Percentiles rank a stretch among this genome's conserved stretches.
These are phyloP conservation scores for Salvia miltiorrhiza DNA, from an alignment of 257 asterid genomes.

Conservation along the genomic window DNA sequence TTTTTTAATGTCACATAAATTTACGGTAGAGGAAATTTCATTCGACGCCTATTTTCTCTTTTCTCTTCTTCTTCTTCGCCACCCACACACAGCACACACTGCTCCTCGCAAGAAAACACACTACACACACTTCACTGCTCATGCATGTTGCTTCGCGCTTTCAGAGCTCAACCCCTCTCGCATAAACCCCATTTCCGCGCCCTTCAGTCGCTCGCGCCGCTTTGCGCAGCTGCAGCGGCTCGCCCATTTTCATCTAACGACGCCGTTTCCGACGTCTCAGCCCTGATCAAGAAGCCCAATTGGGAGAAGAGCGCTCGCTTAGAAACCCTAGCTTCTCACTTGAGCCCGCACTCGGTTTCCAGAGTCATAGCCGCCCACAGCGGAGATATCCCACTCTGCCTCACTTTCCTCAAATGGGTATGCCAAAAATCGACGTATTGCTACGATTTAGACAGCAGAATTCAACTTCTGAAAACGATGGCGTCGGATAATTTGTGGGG, in stretches of 20 bases:
- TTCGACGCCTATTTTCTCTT: neutral
- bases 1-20: no score
- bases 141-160: conserved; percentile 37
- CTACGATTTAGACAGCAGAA: conserved; percentile 29
- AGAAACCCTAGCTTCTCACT: conserved; percentile 40
- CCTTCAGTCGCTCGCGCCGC: conserved; percentile 16
- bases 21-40: neutral
- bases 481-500: conserved; percentile 23
- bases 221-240: conserved; percentile 15
- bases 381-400: conserved; percentile 31
- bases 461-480: conserved; percentile 23
- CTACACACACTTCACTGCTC: conserved; percentile 6
- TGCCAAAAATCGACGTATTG: conserved; percentile 45
- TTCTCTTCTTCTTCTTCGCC: neutral
- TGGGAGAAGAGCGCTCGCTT: conserved; percentile 33
- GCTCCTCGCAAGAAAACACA: neutral
- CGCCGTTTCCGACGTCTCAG: conserved; percentile 15
- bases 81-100: neutral
- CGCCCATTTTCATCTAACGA: conserved; percentile 6
- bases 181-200: conserved; percentile 19
- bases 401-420: conserved; percentile 40
- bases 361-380: conserved; percentile 29
- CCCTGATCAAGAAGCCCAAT: conserved; percentile 31
- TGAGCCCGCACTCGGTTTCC: conserved; percentile 36
- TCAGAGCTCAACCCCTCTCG: conserved; percentile 4